Base-by-base conservation (phyloP, 163 green algal species). In the Picocystis sp. region DNA sequence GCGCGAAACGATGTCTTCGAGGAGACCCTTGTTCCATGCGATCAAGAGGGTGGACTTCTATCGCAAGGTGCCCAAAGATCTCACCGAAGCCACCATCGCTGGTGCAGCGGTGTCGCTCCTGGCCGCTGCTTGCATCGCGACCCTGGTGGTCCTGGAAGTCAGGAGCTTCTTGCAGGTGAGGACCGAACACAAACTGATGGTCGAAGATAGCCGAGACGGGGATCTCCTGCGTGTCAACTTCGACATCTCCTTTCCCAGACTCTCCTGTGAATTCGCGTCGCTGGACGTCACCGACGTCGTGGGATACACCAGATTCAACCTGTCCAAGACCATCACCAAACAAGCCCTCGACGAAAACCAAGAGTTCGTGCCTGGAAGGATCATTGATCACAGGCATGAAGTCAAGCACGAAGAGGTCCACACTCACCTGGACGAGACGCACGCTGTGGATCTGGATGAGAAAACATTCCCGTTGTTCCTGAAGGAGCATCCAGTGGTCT, bases 1-100 rank as follows among this genome's bases (percentile, higher is more conserved):
- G 29, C 29, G 29, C 29, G 29, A 5, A 8, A 38, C 5, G 29
- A 38, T 38, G 29, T 5, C 29, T 5, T 38, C 29, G 29, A 38
- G 29, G 29, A 5, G 29, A 38, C 29, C 29, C 29, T 38, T 38
- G 29, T 38, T 58, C 55, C 22, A 42, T 22, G 50, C 12, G 15
- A 14, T 58, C 29, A 55, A 58, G 52, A n/a, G 52, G 21, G 49
- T 70, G 21, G 62, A 70, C 48, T 65, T 65, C 51, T 70, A 62
- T 49, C 57, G 62, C 3, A 62, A 62, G 48, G 52, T 70, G n/a
- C 62, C 62, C 15, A 19, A 35, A n/a, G 62, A 70, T 41, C 46
- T 70, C 22, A 66, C 55, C 17, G 57, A 70, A 41, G 62, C 47
- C 12, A 59, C 62, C 13, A 11, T 63, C 23, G 17, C 17, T 1